Evolutionary conservation across 768 basidiomycete genomes (phyloP).

Genomic region (Neoboletus subvelutipes): DNA sequence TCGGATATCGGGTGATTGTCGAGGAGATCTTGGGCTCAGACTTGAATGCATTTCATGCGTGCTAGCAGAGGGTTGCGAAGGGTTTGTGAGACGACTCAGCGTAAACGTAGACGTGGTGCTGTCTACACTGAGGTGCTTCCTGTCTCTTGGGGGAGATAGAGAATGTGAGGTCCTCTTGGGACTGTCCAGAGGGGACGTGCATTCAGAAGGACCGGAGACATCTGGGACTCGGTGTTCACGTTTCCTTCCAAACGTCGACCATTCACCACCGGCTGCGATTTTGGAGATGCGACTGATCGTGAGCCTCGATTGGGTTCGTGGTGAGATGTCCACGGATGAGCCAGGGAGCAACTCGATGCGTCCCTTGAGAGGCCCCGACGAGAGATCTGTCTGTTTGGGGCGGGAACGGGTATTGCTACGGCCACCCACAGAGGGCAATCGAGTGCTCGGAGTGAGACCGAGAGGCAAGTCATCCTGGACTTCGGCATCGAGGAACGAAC

Average conservation of each 20-base stretch:
- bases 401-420: slow-evolving; percentile 4
- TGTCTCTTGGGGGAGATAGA: slow-evolving; percentile 19
- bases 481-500: slow-evolving; percentile 25
- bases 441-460: slow-evolving; percentile 30
- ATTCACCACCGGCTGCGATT: slow-evolving; percentile 24
- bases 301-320: slow-evolving; percentile 11
- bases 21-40: slow-evolving; percentile 17
- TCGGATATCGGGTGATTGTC: slow-evolving; percentile 18
- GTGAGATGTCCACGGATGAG: slow-evolving; percentile 10
- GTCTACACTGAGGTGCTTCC: slow-evolving; percentile 12
- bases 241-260: slow-evolving; percentile 38
- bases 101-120: slow-evolving; percentile 23
- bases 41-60: slow-evolving; percentile 9
- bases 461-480: slow-evolving; percentile 11
- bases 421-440: slow-evolving; percentile 16
- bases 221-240: slow-evolving; percentile 16
- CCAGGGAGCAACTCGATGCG: background rate
- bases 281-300: slow-evolving; percentile 20
- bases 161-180: slow-evolving; percentile 17
- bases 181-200: slow-evolving; percentile 10
- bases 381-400: slow-evolving; percentile 1
- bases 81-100: slow-evolving; percentile 18
- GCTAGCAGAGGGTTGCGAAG: slow-evolving; percentile 15
- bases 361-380: background rate
- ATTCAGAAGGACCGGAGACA: slow-evolving; percentile 15